A percentile compares a stretch with the other conserved stretches of the same genome.
Conservation (phyloP, 2,329 filamentous ascomycete species). For the Hyphodiscus sp. region DNA sequence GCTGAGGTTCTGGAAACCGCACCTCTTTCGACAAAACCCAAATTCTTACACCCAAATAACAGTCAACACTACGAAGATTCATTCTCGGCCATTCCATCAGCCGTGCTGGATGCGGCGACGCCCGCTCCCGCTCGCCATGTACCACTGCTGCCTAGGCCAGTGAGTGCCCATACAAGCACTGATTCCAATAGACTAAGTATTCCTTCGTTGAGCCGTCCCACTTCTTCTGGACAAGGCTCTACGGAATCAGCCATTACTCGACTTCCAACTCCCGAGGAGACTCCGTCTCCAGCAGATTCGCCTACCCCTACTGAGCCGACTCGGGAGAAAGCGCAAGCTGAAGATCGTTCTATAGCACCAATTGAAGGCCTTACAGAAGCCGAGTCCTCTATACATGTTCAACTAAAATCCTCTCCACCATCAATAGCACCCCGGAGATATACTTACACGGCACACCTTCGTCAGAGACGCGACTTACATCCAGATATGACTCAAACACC, state of each 20-base stretch:
- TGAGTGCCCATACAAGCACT: not conserved
- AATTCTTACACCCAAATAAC: constrained; percentile 1
- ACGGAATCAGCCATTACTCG: constrained; percentile 6
- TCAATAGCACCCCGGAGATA: constrained; percentile 23
- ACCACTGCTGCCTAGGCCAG: constrained; percentile 7
- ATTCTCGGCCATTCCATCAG: constrained; percentile 19
- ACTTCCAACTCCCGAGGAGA: constrained; percentile 27
- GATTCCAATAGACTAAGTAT: constrained; percentile 4
- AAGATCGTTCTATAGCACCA: not conserved
- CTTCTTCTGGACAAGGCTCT: constrained; percentile 3
- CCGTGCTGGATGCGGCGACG: constrained; percentile 11
- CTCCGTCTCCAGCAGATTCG: constrained; percentile 21
- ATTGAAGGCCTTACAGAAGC: not conserved
- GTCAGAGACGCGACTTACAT: constrained; percentile 21
- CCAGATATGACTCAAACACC: constrained; percentile 24
- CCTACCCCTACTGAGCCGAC: not conserved
- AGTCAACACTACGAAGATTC: constrained; percentile 19
- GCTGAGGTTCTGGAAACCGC: constrained; percentile 18
- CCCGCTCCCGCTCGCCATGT: constrained; percentile 13
- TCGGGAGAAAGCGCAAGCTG: not conserved
- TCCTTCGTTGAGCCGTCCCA: constrained; percentile 2
- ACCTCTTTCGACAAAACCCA: constrained; percentile 12
- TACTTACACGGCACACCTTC: constrained; percentile 26
- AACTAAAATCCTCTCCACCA: constrained; percentile 29
- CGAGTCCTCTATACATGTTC: constrained; percentile 16